Conservation (phyloP, 768 basidiomycete genomes). For the Lentinula raphanica region DNA sequence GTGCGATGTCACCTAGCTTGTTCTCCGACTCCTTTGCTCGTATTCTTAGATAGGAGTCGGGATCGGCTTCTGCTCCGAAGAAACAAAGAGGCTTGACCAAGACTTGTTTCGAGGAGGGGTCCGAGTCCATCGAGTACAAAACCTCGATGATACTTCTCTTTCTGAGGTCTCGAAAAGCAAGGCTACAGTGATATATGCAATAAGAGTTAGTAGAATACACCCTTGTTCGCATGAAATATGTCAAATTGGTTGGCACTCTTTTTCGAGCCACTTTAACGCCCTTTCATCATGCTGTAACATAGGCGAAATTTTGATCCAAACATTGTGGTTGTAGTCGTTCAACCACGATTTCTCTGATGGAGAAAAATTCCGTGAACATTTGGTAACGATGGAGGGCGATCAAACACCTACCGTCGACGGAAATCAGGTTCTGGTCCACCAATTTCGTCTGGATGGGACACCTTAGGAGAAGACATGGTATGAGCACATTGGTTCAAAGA, state of each 20-base stretch:
- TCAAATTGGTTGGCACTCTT: constrained; percentile 36
- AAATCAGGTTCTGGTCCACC: constrained; percentile 58
- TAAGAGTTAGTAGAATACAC: no score
- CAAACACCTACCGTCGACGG: constrained; percentile 25
- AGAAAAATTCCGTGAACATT: not conserved
- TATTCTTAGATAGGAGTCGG: no score
- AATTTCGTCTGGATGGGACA: constrained; percentile 88
- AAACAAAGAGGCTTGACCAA: no score
- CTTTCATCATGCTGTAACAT: constrained; percentile 56
- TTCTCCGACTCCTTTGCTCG: no score
- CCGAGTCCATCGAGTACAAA: no score
- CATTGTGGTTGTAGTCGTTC: constrained; percentile 76
- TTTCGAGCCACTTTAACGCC: constrained; percentile 58
- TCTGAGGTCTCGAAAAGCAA: no score
- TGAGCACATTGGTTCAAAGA: not conserved
- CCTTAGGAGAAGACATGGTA: constrained; percentile 33
- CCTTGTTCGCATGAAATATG: no score
- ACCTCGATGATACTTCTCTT: no score
- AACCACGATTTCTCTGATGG: constrained; percentile 79
- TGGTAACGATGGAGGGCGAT: not conserved
- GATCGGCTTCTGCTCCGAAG: no score
- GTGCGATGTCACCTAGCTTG: no score
- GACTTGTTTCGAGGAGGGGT: no score
- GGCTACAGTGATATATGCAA: no score
- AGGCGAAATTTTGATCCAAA: constrained; percentile 67